phyloP scores from a whole-genome alignment of 2,329 filamentous ascomycete genomes.

The Pyricularia sp. region DNA sequence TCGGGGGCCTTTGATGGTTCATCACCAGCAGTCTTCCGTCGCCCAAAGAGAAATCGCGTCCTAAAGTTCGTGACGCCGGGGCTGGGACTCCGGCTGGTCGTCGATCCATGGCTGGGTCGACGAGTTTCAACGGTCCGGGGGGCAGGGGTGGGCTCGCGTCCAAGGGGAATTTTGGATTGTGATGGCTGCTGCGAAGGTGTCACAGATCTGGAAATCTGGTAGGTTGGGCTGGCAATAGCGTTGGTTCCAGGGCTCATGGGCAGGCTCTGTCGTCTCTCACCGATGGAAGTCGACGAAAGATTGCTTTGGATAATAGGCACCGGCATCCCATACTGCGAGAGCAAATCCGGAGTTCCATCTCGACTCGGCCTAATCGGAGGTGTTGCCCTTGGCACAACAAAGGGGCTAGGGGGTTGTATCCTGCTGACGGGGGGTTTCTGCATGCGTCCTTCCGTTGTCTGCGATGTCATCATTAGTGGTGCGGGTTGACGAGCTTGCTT shows the following conservation, averaged over 20 bases:
- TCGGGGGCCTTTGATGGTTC: constrained; percentile 28
- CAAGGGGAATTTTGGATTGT: constrained; percentile 18
- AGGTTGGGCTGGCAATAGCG: constrained; percentile 10
- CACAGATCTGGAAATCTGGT: constrained; percentile 18
- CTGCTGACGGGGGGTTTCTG: constrained; percentile 13
- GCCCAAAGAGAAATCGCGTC: constrained; percentile 69
- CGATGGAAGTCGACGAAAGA: constrained; percentile 37
- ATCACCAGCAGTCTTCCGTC: constrained; percentile 46
- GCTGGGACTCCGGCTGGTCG: constrained; percentile 36
- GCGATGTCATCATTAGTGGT: constrained; percentile 14
- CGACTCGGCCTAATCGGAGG: constrained; percentile 57
- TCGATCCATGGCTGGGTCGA: constrained; percentile 5
- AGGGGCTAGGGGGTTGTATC: constrained; percentile 15
- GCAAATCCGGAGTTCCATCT: constrained; percentile 56
- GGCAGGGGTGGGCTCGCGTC: constrained; percentile 25
- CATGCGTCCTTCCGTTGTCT: constrained; percentile 13
- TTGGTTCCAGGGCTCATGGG: constrained; percentile 8
- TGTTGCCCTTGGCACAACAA: constrained; percentile 20
- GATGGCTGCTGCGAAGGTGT: constrained; percentile 20
- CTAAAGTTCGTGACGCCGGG: constrained; percentile 48
- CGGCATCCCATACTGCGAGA: constrained; percentile 41
- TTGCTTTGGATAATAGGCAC: constrained; percentile 55
- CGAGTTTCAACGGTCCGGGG: constrained; percentile 9
- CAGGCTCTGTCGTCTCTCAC: constrained; percentile 36
- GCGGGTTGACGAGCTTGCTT: constrained; percentile 23